Conservation (phyloP, 2,329 filamentous ascomycete genomes). For the Didymellaceae sp. region DNA sequence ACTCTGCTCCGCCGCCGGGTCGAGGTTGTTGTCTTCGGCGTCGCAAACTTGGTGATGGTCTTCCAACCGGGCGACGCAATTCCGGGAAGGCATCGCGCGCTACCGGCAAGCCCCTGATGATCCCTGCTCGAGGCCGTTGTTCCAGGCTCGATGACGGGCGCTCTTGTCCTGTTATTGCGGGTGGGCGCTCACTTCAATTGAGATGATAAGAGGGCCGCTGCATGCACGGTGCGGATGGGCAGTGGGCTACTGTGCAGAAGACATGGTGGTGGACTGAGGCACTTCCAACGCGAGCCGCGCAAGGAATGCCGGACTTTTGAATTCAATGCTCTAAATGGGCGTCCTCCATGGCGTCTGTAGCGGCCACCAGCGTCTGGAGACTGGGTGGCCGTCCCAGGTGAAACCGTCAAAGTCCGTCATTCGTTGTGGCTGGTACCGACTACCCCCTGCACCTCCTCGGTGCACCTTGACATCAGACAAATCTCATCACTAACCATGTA, state of each 20-base stretch:
- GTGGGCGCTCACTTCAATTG: slow-evolving; percentile 8
- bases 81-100: slow-evolving; percentile 33
- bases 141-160: slow-evolving; percentile 15
- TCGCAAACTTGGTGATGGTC: slow-evolving; percentile 23
- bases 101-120: slow-evolving; percentile 36
- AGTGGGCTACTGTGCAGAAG: background rate
- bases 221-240: slow-evolving; percentile 15
- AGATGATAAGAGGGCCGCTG: slow-evolving; percentile 18
- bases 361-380: slow-evolving; percentile 26
- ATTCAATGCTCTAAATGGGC: slow-evolving; percentile 13
- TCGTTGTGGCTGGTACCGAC: slow-evolving; percentile 37
- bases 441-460: slow-evolving; percentile 19
- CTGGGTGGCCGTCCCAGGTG: slow-evolving; percentile 9
- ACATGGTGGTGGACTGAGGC: slow-evolving; percentile 16
- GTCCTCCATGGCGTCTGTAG: slow-evolving; percentile 23
- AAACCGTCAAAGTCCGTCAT: slow-evolving; percentile 19
- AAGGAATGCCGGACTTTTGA: slow-evolving; percentile 20
- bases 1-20: slow-evolving; percentile 4
- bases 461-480: slow-evolving; percentile 37
- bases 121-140: slow-evolving; percentile 17
- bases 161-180: slow-evolving; percentile 11
- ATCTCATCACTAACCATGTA: slow-evolving; percentile 11
- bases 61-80: slow-evolving; percentile 29
- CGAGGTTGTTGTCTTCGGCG: slow-evolving; percentile 15
- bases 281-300: slow-evolving; percentile 15